Base-by-base conservation (phyloP, 2,329 filamentous ascomycete genomes). In the Claviceps sorghi region DNA sequence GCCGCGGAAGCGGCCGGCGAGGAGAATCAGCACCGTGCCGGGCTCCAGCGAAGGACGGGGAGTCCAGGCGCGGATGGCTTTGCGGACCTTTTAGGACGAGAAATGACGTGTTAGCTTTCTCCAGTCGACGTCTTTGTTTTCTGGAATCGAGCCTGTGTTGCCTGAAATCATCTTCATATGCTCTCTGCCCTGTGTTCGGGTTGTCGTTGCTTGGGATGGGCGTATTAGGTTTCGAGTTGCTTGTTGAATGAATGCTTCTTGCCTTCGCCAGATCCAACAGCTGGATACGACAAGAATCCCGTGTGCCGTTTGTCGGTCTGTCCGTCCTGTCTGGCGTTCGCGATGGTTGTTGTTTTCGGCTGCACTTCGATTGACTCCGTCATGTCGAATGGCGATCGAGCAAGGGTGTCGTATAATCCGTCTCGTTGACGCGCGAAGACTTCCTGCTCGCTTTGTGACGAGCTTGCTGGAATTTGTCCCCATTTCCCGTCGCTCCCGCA, bases 1-100 rank as follows among this genome's bases (percentile, higher is more conserved):
- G 82, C 93, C 93, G 68, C 93, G 91, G 88, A 97, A 98, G 70
- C 93, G 93, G 69, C 93, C 93, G 73, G 93, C 93, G 72, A 98
- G 89, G 72, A 98, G 88, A 77, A 98, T 98, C 71, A 98, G 87
- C 72, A 98, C 82, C 72, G 89, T 87, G 69, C 93, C 93, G 70
- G 93, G 91, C 76, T 88, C 80, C 69, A 98, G 90, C 64, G 88
- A 85, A 70, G 86, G 75, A 71, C 93, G 88, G 67, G 88, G 82
- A 75, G 88, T 83, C 75, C 89, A 86, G 67, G 89, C 79, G 70
- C 87, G 89, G 74, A 91, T 72, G 67, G 88, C 77, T 83, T 98
- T 98, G 83, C 93, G 93, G 74, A 87, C 82, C 93, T 98, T 71
- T 70, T 46, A 10, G 8, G 60, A 48, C 53, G 36, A 53, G 56